Percentiles rank a stretch among this genome's conserved stretches.
Evolutionary conservation across 495 filamentous ascomycete genomes (phyloP).

Genomic region (Trichoderma asperelloides): DNA sequence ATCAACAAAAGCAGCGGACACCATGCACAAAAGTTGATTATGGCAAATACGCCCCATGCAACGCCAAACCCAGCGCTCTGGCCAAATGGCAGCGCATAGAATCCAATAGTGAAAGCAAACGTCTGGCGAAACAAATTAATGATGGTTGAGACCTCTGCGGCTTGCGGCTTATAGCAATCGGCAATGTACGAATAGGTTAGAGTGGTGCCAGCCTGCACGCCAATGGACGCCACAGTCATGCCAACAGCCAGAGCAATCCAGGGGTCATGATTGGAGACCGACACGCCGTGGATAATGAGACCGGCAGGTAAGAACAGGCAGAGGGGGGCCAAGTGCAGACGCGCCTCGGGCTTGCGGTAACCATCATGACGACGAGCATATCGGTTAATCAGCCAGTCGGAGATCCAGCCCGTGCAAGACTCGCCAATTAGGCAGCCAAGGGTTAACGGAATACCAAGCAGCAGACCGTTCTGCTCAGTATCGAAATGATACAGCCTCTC

Average conservation of each 20-base stretch:
- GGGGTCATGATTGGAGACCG: conserved; percentile 3
- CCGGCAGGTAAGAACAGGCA: conserved; percentile 22
- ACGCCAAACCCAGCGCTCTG: conserved; percentile 16
- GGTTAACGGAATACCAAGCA: conserved; percentile 17
- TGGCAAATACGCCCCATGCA: conserved; percentile 16
- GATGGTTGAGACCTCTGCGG: conserved; percentile 11
- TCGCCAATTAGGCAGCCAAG: conserved; percentile 23
- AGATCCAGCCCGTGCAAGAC: conserved; percentile 18
- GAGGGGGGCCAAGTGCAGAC: conserved; percentile 20
- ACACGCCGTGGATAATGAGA: conserved; percentile 14
- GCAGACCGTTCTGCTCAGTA: conserved; percentile 17
- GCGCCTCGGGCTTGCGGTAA: conserved; percentile 19
- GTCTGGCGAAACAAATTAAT: conserved; percentile 13
- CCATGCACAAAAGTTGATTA: conserved; percentile 15
- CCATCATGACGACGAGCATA: conserved; percentile 14
- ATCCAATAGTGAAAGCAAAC: conserved; percentile 20
- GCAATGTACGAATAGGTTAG: conserved; percentile 25
- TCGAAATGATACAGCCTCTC: conserved; percentile 17
- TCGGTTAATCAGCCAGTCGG: conserved; percentile 17
- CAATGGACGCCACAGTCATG: conserved; percentile 26
- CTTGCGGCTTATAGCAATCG: conserved; percentile 32
- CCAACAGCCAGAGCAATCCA: conserved; percentile 21
- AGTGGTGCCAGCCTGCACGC: conserved; percentile 27
- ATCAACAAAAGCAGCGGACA: conserved; percentile 15
- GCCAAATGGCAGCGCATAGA: conserved; percentile 19